These are phyloP conservation scores for Ganoderma boninense DNA, from an alignment of 1,284 basidiomycete genomes.

Conservation along the genomic window DNA sequence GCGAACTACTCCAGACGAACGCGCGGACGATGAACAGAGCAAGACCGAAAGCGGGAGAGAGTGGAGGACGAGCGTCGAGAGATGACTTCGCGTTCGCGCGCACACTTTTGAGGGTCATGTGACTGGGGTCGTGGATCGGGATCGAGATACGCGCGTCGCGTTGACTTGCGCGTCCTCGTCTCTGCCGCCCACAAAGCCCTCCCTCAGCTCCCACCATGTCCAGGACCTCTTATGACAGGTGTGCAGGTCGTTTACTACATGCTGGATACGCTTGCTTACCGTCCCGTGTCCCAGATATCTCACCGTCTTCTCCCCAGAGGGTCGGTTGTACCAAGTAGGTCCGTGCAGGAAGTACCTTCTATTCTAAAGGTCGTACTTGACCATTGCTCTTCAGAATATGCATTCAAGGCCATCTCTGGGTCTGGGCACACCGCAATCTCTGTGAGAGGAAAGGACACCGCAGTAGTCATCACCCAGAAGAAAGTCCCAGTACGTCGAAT, in stretches of 20 bases:
- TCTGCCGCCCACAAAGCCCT: conserved; percentile 19
- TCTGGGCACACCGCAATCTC: conserved; percentile 96
- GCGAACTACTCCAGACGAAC: neutral
- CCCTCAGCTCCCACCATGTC: conserved; percentile 62
- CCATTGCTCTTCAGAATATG: conserved; percentile 81
- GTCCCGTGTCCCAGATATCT: conserved; percentile 65
- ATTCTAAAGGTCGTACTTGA: neutral
- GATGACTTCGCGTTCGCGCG: conserved; percentile 1
- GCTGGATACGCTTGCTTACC: conserved; percentile 11
- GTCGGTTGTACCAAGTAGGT: conserved; percentile 98
- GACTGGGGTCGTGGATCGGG: conserved; percentile 16
- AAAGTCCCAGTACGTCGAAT: conserved; percentile 88
- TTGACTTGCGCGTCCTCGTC: conserved; percentile 44
- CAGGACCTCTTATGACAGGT: conserved; percentile 85
- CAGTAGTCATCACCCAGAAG: conserved; percentile 97
- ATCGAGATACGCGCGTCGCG: conserved; percentile 35
- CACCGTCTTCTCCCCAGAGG: conserved; percentile 95
- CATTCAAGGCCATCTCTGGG: conserved; percentile 98
- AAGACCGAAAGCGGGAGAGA: conserved; percentile 3
- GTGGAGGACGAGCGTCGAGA: neutral
- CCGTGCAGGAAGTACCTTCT: conserved; percentile 44
- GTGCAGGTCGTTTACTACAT: conserved; percentile 7
- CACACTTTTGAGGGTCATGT: conserved; percentile 25
- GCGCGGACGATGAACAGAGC: neutral
- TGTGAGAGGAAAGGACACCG: conserved; percentile 93